Conservation (phyloP, 257 asterid genomes). For the Plantago ovata region DNA sequence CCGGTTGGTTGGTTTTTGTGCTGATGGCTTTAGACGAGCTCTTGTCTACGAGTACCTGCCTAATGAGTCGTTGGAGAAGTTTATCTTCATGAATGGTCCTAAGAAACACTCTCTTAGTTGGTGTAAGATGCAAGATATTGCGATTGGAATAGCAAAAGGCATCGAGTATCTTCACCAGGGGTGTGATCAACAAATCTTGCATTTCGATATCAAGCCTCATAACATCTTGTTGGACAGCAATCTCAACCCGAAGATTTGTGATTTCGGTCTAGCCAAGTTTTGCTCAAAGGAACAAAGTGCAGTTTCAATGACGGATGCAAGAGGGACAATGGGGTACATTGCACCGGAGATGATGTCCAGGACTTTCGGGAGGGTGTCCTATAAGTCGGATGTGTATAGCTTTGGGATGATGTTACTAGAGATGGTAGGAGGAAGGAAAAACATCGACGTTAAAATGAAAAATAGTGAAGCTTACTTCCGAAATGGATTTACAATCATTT, state of each 20-base stretch:
- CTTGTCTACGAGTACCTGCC: conserved; percentile 27
- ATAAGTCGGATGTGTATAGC: conserved; percentile 28
- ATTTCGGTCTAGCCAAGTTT: conserved; percentile 35
- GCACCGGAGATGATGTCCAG: conserved; percentile 34
- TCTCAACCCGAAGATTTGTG: conserved; percentile 32
- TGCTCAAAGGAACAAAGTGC: conserved; percentile 29
- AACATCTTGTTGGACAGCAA: conserved; percentile 34
- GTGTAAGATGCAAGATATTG: conserved; percentile 25
- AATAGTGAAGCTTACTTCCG: conserved; percentile 15
- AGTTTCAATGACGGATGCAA: conserved; percentile 24
- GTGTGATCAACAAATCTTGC: conserved; percentile 35
- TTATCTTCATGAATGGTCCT: conserved; percentile 7
- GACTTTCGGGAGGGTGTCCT: conserved; percentile 22
- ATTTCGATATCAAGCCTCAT: conserved; percentile 35
- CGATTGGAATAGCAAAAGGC: conserved; percentile 32
- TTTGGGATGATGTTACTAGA: conserved; percentile 33
- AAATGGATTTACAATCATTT: conserved; percentile 26
- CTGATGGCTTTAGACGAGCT: conserved; percentile 29
- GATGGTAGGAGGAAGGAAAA: conserved; percentile 27
- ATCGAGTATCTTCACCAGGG: conserved; percentile 34
- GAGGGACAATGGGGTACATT: conserved; percentile 35
- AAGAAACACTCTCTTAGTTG: conserved; percentile 13
- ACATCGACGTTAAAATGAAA: not conserved
- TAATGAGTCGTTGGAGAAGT: conserved; percentile 26
- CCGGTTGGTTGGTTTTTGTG: conserved; percentile 33